These are phyloP conservation scores for Syncephalastrum sp. DNA, from an alignment of 371 early-diverging fungal genomes.

Conservation along the genomic window DNA sequence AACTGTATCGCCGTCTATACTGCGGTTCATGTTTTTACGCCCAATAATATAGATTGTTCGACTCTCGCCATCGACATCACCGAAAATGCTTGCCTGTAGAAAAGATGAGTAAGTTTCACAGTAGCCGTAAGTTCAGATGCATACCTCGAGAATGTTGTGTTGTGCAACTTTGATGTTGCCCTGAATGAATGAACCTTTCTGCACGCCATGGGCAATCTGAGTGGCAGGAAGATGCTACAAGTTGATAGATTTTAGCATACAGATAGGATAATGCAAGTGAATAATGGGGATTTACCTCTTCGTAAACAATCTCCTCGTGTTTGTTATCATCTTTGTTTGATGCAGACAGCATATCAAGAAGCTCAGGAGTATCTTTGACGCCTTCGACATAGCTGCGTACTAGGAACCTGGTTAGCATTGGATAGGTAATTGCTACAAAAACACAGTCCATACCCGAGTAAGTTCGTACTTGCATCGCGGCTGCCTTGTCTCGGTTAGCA, in stretches of 20 bases:
- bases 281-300: slow-evolving; percentile 38
- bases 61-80: slow-evolving; percentile 73
- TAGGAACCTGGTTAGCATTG: slow-evolving; percentile 13
- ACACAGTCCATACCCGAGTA: slow-evolving; percentile 52
- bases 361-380: slow-evolving; percentile 67
- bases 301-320: slow-evolving; percentile 53
- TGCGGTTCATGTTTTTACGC: slow-evolving; percentile 84
- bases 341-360: slow-evolving; percentile 86
- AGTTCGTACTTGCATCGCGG: slow-evolving; percentile 20
- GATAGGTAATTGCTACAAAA: not conserved
- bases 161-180: slow-evolving; percentile 79
- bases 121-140: not conserved
- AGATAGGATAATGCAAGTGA: not conserved
- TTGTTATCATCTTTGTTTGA: slow-evolving; percentile 39
- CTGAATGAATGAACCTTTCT: slow-evolving; percentile 76
- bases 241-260: not conserved
- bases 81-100: slow-evolving; percentile 70
- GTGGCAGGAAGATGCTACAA: slow-evolving; percentile 66
- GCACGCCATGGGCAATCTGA: slow-evolving; percentile 84
- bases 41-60: slow-evolving; percentile 79
- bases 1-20: slow-evolving; percentile 70
- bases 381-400: slow-evolving; percentile 53
- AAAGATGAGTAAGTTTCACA: not conserved
- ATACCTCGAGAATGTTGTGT: slow-evolving; percentile 85
- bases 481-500: slow-evolving; percentile 78